Base-by-base conservation (phyloP, 2,329 filamentous ascomycete genomes). In the Periconia digitata region DNA sequence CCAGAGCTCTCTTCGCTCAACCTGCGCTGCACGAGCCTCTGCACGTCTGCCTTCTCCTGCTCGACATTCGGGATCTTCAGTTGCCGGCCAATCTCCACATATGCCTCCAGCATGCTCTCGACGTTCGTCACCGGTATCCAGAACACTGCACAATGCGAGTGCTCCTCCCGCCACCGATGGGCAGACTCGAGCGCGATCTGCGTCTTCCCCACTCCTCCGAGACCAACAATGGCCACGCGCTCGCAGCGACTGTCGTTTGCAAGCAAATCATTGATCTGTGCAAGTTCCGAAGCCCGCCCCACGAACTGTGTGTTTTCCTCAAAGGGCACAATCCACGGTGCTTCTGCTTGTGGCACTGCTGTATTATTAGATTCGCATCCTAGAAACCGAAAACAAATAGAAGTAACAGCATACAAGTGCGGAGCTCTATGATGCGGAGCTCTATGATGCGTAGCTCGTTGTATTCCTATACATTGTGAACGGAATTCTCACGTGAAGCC, bases 131-230 rank as follows among this genome's bases (percentile, higher is more conserved):
- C 54, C 22, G 53, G 43, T 34, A 57, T 24, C 54, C 47, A 57
- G 46, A 55, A 51, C 27, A 57, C 40, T 16, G 52, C 53, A 42
- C 44, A 42, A 0, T 51, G 52, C 7, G 36, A 40, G 17, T 36
- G 23, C 8, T 32, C 48, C 32, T 58, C 27, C 20, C 50, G 48
- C 2, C 59, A 46, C n/a, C 6, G 40, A 44, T 64, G 64, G 17
- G 56, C 56, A 40, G 64, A 65, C 22, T 54, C 29, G 6, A 64
- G 50, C 20, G 48, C 59, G 17, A 62, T 32, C 44, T 59, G 53
- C 40, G 60, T 61, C 49, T 64, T 64, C 27, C 60, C 60, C 6
- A 52, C 41, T 16, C 60, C 59, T 17, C 60, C 60, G 8, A 63
- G 56, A 8, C 60, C 60, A 27, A 49, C 47, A 12, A 63, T 44